These are phyloP conservation scores for Dactylorhiza incarnata DNA, from an alignment of 106 monocot genomes.

Conservation along the genomic window DNA sequence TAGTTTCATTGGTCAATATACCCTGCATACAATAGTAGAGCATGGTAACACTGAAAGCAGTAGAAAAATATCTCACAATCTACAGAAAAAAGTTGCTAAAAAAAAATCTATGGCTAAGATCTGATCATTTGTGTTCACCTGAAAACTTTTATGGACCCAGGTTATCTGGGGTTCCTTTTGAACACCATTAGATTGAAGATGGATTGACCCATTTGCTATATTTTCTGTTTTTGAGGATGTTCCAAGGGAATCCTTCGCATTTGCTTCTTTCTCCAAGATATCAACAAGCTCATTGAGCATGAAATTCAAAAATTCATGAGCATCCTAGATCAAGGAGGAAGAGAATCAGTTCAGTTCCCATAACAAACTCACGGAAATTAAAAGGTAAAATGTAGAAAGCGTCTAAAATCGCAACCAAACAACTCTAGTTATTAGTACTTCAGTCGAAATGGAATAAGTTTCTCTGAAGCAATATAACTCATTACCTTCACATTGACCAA, in stretches of 20 bases:
- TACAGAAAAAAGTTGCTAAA: neutral
- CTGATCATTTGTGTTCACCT: conserved; percentile 18
- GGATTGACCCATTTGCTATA: conserved; percentile 25
- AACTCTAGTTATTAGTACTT: neutral
- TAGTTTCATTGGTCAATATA: conserved; percentile 58
- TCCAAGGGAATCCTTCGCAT: conserved; percentile 26
- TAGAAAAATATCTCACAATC: conserved; percentile 2
- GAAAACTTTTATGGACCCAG: conserved; percentile 46
- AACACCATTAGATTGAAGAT: conserved; percentile 30
- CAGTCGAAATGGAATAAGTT: neutral
- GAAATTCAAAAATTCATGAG: conserved; percentile 54
- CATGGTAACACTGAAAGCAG: neutral
- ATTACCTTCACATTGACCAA: neutral
- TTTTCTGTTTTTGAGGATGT: conserved; percentile 18
- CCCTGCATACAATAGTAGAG: conserved; percentile 26
- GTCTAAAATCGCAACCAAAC: neutral
- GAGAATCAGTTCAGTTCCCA: neutral
- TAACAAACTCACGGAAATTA: neutral
- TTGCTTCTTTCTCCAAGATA: conserved; percentile 41
- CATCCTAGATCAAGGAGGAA: conserved; percentile 22
- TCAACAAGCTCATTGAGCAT: conserved; percentile 47
- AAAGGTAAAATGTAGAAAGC: neutral
- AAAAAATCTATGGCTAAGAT: neutral
- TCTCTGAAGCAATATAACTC: neutral
- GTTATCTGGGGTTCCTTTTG: conserved; percentile 31